Evolutionary conservation across 1,284 basidiomycete genomes (phyloP).

Genomic region (Ustilago sp.): DNA sequence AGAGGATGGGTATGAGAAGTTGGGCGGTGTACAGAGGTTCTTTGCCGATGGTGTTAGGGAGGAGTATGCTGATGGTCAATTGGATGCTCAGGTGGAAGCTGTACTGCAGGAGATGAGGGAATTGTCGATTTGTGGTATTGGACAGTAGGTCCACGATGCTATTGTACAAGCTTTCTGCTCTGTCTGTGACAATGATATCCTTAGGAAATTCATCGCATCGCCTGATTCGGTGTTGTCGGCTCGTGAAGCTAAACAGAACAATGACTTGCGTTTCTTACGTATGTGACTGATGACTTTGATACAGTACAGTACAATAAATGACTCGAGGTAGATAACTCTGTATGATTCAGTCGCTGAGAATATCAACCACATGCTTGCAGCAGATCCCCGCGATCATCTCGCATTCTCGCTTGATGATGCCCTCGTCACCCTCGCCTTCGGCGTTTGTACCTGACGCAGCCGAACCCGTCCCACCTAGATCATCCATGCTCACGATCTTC

Average conservation of each 20-base stretch:
- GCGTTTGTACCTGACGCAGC: not conserved
- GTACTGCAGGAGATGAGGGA: constrained; percentile 96
- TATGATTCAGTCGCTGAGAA: constrained; percentile 16
- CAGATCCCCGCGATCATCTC: constrained; percentile 30
- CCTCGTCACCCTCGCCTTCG: constrained; percentile 4
- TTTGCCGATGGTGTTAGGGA: constrained; percentile 67
- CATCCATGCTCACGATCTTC: constrained; percentile 20
- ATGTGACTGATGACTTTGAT: not conserved
- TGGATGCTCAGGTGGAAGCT: constrained; percentile 94
- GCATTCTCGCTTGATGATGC: constrained; percentile 24
- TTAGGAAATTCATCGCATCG: not conserved
- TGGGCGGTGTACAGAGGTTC: constrained; percentile 92
- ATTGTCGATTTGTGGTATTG: constrained; percentile 78
- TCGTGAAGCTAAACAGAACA: not conserved
- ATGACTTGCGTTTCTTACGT: not conserved
- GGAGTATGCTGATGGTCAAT: constrained; percentile 94
- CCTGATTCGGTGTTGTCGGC: not conserved
- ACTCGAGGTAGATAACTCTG: not conserved
- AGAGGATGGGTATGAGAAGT: constrained; percentile 97
- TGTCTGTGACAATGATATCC: not conserved
- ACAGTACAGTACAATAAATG: not conserved
- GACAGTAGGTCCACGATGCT: constrained; percentile 25
- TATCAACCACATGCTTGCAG: constrained; percentile 39
- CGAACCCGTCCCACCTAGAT: not conserved
- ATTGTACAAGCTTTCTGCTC: not conserved